These are phyloP conservation scores for Maudiozyma serrabonitensis DNA, from an alignment of 805 yeast species.

Conservation along the genomic window DNA sequence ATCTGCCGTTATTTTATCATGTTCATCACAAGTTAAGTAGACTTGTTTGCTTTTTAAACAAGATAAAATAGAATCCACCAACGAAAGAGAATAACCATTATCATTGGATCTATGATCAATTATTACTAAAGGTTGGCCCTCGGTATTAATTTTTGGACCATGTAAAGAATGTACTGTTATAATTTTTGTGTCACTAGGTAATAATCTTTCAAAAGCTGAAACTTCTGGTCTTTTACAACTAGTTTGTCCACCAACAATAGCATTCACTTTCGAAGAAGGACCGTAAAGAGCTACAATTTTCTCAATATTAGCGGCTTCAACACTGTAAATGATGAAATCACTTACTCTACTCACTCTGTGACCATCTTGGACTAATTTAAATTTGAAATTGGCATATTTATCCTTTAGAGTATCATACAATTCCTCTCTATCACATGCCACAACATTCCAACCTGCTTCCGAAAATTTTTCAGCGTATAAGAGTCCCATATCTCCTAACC, in stretches of 20 bases:
- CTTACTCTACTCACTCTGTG: conserved; percentile 71
- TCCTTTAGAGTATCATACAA: conserved; percentile 36
- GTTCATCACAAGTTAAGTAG: conserved; percentile 72
- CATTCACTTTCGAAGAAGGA: conserved; percentile 77
- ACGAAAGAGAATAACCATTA: conserved; percentile 39
- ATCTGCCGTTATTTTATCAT: conserved; percentile 92
- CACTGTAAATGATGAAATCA: conserved; percentile 82
- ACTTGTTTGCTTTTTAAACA: conserved; percentile 75
- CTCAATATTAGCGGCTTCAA: conserved; percentile 80
- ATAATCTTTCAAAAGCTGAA: conserved; percentile 62
- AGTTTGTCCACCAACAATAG: conserved; percentile 97
- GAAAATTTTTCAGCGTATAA: conserved; percentile 73
- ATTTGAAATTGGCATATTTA: conserved; percentile 34
- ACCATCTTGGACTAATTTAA: conserved; percentile 65
- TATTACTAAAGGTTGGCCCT: conserved; percentile 87
- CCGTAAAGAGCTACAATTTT: conserved; percentile 70
- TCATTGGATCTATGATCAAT: conserved; percentile 58
- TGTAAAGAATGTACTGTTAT: conserved; percentile 86
- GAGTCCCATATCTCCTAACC: conserved; percentile 94
- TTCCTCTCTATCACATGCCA: conserved; percentile 80
- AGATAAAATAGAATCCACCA: conserved; percentile 54
- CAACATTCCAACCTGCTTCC: conserved; percentile 79
- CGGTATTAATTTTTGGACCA: conserved; percentile 83
- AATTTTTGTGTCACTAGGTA: conserved; percentile 76
- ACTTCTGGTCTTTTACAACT: conserved; percentile 91